Evolutionary conservation across 164 flowering plant genomes (phyloP), one percentile per base, ranked within the genome.

Genomic region (Vitis rotundifolia): DNA sequence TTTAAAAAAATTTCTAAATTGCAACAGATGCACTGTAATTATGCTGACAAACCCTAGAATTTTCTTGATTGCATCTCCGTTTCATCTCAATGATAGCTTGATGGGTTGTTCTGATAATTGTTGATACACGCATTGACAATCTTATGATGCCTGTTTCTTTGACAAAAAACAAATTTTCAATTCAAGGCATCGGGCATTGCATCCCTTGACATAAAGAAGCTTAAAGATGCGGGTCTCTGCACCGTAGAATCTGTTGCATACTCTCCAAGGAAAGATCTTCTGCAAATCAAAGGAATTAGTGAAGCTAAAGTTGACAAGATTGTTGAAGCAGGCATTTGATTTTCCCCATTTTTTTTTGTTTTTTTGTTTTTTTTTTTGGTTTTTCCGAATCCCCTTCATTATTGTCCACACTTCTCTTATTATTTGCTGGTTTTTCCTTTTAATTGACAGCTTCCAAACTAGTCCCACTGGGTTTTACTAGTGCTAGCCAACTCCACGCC

Each of bases 241-340:
- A 94, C 99, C 1, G 89, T 92, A 63, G 97, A 94, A 80, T 76
- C 97, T 75, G 95, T 94, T 76, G 94, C 84, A 50, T 91, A 87
- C 73, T 75, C 94, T 71, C 97, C 99, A 5, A 82, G 98, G 75
- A 94, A 92, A 75, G 98, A 94, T 58, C 91, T 94, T 68, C 81
- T 92, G 71, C 99, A 88, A 68, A 92, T 94, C 37, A 92, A 94
- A 78, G 99, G 98, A 70, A 92, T 94, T 55, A 92, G 98, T 73
- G 98, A 94, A 70, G 94, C 97, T 66, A 94, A 92, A 84, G 98
- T 94, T 66, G 97, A 94, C 76, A 94, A 91, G 79, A 88, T 92
- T 72, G 81, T 91, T 22, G 97, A 92, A 82, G 99, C 98, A 77
- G 97, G 97, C 74, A 68, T 63, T 66, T 47, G 8, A 14, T 19